Percentiles rank a stretch among this genome's conserved stretches.
Evolutionary conservation across 2,329 filamentous ascomycete species (phyloP).

Genomic region (Colletotrichum cuscutae): DNA sequence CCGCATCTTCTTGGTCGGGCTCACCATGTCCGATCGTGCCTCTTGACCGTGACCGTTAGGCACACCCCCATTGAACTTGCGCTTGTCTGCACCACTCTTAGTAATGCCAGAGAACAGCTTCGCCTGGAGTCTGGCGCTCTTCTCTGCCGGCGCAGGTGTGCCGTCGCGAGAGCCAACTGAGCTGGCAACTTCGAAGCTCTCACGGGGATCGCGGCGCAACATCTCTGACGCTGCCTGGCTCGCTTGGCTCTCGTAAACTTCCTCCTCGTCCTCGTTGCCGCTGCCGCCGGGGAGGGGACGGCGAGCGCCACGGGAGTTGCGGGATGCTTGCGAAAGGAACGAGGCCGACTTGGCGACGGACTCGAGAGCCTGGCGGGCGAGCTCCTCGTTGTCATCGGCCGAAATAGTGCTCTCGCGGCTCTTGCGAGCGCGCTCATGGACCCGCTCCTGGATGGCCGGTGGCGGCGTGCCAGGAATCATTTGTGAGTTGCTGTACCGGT

Average conservation of each 20-base stretch:
- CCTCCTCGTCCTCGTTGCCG: constrained; percentile 63
- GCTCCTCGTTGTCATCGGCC: constrained; percentile 68
- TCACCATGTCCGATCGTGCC: constrained; percentile 48
- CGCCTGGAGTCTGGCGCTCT: constrained; percentile 60
- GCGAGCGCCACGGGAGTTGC: constrained; percentile 31
- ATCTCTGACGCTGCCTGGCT: constrained; percentile 81
- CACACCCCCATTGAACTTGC: constrained; percentile 56
- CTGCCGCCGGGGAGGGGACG: constrained; percentile 36
- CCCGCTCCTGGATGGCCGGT: constrained; percentile 48
- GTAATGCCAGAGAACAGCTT: constrained; percentile 59
- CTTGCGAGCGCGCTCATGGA: constrained; percentile 66
- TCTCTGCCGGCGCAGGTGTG: constrained; percentile 56
- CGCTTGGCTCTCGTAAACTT: constrained; percentile 78
- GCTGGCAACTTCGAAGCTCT: constrained; percentile 62
- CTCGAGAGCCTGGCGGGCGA: constrained; percentile 64
- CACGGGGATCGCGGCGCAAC: constrained; percentile 69
- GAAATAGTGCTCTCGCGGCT: constrained; percentile 91
- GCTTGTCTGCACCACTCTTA: constrained; percentile 58
- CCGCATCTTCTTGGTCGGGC: constrained; percentile 63
- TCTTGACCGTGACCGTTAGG: constrained; percentile 43
- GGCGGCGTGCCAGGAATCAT: constrained; percentile 52
- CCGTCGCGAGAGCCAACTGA: constrained; percentile 55
- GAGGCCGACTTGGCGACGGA: constrained; percentile 59
- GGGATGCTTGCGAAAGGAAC: constrained; percentile 45
- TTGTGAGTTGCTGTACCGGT: constrained; percentile 53